Evolutionary conservation across 73 alveolate species (phyloP).

Genomic region (Tetrahymena thermophila): DNA sequence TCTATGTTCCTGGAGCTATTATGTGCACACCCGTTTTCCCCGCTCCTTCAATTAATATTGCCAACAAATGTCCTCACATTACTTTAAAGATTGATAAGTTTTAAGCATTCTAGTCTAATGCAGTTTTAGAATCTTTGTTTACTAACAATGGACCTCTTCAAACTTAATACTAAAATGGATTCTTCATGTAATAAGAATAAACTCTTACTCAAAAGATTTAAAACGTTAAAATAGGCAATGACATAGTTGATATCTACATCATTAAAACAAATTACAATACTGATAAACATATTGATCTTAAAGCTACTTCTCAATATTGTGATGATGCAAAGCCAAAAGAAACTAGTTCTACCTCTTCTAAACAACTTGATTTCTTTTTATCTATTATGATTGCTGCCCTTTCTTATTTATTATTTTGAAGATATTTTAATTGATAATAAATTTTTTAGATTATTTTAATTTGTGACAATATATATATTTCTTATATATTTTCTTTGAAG

Average conservation of each 20-base stretch:
- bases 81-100: background rate
- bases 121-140: background rate
- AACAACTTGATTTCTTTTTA: background rate
- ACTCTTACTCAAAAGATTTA: background rate
- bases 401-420: background rate
- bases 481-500: no score
- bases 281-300: background rate
- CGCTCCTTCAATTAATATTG: background rate
- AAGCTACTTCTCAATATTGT: background rate
- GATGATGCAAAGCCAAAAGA: background rate
- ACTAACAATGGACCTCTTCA: background rate
- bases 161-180: background rate
- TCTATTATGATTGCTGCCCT: background rate
- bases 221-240: background rate
- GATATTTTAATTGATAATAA: no score
- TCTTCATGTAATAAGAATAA: background rate
- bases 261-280: background rate
- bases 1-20: background rate
- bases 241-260: background rate
- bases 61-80: background rate
- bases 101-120: background rate
- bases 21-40: background rate
- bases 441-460: no score
- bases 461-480: no score
- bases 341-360: background rate